Base-by-base conservation (phyloP, 257 asterid species). In the Lantana camara region DNA sequence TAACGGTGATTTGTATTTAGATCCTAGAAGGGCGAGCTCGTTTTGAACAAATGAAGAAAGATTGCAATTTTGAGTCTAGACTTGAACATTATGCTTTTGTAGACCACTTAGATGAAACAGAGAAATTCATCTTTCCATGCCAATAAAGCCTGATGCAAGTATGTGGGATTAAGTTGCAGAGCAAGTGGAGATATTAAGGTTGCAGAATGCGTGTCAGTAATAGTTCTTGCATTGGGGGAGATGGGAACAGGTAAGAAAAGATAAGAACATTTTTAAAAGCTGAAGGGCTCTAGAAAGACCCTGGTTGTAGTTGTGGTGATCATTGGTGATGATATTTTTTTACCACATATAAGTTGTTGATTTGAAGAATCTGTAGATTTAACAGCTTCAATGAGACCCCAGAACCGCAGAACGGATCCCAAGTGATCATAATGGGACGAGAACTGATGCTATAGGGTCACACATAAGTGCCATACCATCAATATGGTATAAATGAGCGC, bases 121-220 rank as follows among this genome's bases (percentile, higher is more conserved):
- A 91, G 75, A 74, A 84, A 37, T 83, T 88, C 49, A 83, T 91
- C 37, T 71, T 47, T 82, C 89, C 11, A 88, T 91, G 96, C 96
- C 96, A 2, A 15, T 81, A 61, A 73, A 81, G 70, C 85, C 96
- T 5, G 96, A 86, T 74, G 94, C 85, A 57, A 84, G 85, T 71
- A 82, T 88, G 64, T 91, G 98, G 96, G 95, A n/a, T n/a, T 91
- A 14, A 87, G 97, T 58, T 83, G 91, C 60, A 76, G 84, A 75
- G 73, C 85, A 48, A 72, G 75, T 59, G 94, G 81, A 55, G 87
- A 88, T 63, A 49, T 70, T 51, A 51, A 72, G 60, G 77, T 80
- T 15, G 83, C 87, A 6, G 85, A 83, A 55, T 94, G 84, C 24
- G n/a, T n/a, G 90, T 77, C 82, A 20, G 48, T 68, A 63, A 73